Conservation (phyloP, 148 eudicot genomes). For the Oxyria digyna region DNA sequence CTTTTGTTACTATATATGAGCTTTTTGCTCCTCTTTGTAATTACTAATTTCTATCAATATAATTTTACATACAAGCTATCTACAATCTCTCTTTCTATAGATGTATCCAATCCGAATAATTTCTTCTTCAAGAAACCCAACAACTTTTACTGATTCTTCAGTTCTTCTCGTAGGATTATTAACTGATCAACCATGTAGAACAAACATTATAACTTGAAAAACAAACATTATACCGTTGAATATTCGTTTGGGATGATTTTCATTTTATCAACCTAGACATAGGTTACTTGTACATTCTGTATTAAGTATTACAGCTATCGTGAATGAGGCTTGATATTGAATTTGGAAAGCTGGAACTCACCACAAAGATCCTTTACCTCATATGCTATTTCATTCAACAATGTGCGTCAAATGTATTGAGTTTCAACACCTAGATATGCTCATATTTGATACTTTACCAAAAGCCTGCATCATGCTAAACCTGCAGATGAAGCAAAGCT, state of each 20-base stretch:
- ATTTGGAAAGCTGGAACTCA: background rate
- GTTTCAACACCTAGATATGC: background rate
- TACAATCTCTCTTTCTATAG: too few species aligned
- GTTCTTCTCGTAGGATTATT: background rate
- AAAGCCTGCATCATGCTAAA: conserved; percentile 14
- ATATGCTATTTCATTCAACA: background rate
- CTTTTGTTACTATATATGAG: too few species aligned
- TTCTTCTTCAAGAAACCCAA: background rate
- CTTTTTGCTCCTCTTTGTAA: too few species aligned
- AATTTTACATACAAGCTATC: too few species aligned
- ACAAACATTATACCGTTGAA: too few species aligned
- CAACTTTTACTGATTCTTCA: background rate
- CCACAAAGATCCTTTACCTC: conserved; percentile 5
- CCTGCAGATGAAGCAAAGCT: conserved; percentile 19
- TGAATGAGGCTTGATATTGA: background rate
- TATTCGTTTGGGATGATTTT: too few species aligned
- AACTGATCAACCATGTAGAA: too few species aligned
- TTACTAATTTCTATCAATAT: too few species aligned
- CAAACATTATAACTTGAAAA: background rate
- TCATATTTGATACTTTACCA: background rate
- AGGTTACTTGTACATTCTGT: too few species aligned
- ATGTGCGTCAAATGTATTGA: background rate
- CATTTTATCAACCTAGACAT: too few species aligned
- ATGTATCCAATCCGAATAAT: background rate
- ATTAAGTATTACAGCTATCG: too few species aligned